Base-by-base conservation (phyloP, 2,329 filamentous ascomycete species). In the Botryotinia globosa region DNA sequence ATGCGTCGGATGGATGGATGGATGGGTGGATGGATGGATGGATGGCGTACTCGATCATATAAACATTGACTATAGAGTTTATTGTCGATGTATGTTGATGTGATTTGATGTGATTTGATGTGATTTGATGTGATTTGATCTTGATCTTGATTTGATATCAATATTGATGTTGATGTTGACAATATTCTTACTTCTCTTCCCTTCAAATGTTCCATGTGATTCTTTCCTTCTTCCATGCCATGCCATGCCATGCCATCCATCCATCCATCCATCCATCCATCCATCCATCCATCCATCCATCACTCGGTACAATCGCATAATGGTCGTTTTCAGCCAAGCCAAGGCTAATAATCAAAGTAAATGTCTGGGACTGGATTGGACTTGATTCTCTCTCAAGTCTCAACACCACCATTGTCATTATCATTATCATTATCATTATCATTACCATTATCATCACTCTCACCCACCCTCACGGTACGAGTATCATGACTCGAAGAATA, bases 241-340 rank as follows among this genome's bases (percentile, higher is more conserved):
- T n/a, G 7, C 39, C 61, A 51, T 51, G 48, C 16, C 12, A n/a
- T n/a, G n/a, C n/a, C n/a, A n/a, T n/a, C n/a, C n/a, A n/a, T n/a
- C n/a, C n/a, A n/a, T n/a, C n/a, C n/a, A n/a, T n/a, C n/a, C n/a
- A n/a, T n/a, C n/a, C n/a, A n/a, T n/a, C n/a, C n/a, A n/a, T n/a
- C n/a, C n/a, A n/a, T n/a, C n/a, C n/a, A n/a, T n/a, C n/a, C n/a
- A n/a, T n/a, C n/a, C n/a, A n/a, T n/a, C n/a, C n/a, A 42, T 58
- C 66, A 66, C n/a, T 65, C 48, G 48, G 64, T 44, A 51, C 37
- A 48, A 66, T 20, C 44, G 29, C 63, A 48, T 51, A 32, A 48
- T 65, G 10, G 10, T 51, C 44, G 29, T 51, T 66, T 66, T 20
- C 64, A 66, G 64, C 44, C 64, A 45, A 66, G 44, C 29, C 37